Evolutionary conservation across 2,329 filamentous ascomycete species (phyloP).

Genomic region (Botrytis squamosa): DNA sequence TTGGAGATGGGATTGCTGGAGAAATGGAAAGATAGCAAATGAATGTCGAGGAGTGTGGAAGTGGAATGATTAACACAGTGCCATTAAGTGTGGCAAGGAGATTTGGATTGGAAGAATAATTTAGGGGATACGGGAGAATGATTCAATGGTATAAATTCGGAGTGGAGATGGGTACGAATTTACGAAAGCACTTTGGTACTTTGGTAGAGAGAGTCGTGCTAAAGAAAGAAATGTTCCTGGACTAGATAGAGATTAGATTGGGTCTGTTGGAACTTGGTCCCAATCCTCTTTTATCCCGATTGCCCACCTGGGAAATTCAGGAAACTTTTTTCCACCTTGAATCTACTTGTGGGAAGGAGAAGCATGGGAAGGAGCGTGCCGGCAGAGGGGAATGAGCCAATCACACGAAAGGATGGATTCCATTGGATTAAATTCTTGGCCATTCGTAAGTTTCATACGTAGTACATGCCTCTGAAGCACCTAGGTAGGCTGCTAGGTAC

Average conservation of each 20-base stretch:
- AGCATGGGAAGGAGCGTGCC: neutral
- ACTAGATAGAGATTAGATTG: slow-evolving; percentile 11
- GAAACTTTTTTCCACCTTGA: neutral
- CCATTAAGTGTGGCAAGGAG: slow-evolving; percentile 12
- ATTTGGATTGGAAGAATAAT: slow-evolving; percentile 11
- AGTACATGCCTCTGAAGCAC: no score
- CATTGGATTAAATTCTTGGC: neutral
- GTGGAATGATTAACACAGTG: neutral
- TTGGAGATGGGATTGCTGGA: neutral
- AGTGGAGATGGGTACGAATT: neutral
- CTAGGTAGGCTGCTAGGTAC: no score
- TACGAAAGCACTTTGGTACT: neutral
- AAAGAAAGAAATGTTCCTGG: neutral
- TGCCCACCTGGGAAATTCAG: neutral
- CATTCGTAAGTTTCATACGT: neutral
- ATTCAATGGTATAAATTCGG: neutral
- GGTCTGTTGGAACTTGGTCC: neutral
- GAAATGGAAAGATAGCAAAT: neutral
- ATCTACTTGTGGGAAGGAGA: neutral
- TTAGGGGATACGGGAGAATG: slow-evolving; percentile 12
- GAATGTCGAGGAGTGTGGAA: neutral
- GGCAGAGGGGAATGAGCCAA: neutral
- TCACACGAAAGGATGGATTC: neutral
- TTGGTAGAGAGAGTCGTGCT: neutral
- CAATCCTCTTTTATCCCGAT: neutral